phyloP scores from a whole-genome alignment of 163 green algal genomes.

The Scenedesmus sp. region DNA sequence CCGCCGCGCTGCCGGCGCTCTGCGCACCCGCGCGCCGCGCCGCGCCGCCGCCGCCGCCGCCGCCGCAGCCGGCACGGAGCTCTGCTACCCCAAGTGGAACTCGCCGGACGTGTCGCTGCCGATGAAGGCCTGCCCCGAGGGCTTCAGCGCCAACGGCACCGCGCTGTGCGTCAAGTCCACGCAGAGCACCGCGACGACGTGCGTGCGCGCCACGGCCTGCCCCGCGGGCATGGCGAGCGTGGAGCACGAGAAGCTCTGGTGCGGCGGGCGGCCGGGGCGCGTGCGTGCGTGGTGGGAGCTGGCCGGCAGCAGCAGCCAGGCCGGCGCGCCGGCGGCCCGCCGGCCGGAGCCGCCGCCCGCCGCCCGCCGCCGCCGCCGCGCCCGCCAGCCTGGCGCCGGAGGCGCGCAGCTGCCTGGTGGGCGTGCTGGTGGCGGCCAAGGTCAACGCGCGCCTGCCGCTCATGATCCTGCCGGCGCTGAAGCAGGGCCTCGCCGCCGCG shows the following conservation, averaged over 20 bases:
- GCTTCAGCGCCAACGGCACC: not conserved
- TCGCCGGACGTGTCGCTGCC: not conserved
- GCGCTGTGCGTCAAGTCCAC: constrained; percentile 6
- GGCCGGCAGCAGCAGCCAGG: too few relatives aligned
- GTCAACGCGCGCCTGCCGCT: constrained; percentile 26
- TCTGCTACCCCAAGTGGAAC: constrained; percentile 25
- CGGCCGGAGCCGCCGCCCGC: too few relatives aligned
- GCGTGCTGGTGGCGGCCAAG: constrained; percentile 27
- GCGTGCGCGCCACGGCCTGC: constrained; percentile 12
- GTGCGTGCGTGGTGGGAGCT: too few relatives aligned
- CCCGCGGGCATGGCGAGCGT: not conserved
- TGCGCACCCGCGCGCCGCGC: too few relatives aligned
- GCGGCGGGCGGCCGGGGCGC: too few relatives aligned
- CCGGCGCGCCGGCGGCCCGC: too few relatives aligned
- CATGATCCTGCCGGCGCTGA: constrained; percentile 15
- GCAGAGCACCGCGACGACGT: not conserved
- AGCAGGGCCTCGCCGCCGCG: not conserved
- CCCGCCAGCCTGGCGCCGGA: constrained; percentile 1
- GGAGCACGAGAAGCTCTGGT: constrained; percentile 7
- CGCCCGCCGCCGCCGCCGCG: too few relatives aligned
- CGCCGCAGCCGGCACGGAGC: not conserved
- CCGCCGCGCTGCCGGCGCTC: too few relatives aligned
- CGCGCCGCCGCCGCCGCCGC: too few relatives aligned
- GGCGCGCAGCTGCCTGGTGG: not conserved
- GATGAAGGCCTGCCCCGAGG: not conserved